A percentile compares a stretch with the other conserved stretches of the same genome.
Evolutionary conservation across 768 basidiomycete genomes (phyloP).

Genomic region (Termitomyces sp.): DNA sequence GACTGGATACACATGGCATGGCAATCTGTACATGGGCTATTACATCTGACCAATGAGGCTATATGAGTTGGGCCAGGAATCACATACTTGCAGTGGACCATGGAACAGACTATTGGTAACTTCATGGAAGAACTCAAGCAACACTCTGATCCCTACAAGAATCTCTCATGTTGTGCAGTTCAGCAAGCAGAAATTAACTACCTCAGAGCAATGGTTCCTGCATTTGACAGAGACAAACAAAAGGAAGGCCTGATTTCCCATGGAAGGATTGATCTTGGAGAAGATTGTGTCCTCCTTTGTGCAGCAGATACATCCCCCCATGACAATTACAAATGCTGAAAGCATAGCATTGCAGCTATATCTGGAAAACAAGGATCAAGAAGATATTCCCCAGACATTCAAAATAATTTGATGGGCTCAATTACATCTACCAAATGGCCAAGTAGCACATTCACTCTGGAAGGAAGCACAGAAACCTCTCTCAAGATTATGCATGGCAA

Average conservation of each 20-base stretch:
- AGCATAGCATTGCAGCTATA: neutral
- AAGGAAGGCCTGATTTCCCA: neutral
- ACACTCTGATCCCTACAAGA: conserved; percentile 14
- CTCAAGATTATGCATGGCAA: neutral
- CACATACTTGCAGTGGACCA: conserved; percentile 15
- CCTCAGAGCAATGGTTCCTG: too few species aligned
- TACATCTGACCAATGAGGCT: conserved; percentile 26
- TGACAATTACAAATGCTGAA: neutral
- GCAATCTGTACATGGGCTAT: conserved; percentile 29
- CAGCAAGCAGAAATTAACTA: neutral
- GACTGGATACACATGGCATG: conserved; percentile 29
- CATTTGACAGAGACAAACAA: neutral
- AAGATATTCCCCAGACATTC: neutral
- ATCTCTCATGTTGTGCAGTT: conserved; percentile 1
- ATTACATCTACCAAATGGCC: conserved; percentile 19
- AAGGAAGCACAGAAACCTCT: conserved; percentile 2
- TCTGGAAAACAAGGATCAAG: neutral
- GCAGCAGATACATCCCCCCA: neutral
- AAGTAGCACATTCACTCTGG: conserved; percentile 21
- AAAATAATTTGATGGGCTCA: conserved; percentile 16
- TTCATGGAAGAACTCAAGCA: conserved; percentile 13
- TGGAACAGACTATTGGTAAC: conserved; percentile 14
- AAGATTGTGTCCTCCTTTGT: neutral
- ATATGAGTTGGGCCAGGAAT: neutral
- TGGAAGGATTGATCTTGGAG: neutral